Conservation (phyloP, 306 rosid species). For the Malus sylvestris region DNA sequence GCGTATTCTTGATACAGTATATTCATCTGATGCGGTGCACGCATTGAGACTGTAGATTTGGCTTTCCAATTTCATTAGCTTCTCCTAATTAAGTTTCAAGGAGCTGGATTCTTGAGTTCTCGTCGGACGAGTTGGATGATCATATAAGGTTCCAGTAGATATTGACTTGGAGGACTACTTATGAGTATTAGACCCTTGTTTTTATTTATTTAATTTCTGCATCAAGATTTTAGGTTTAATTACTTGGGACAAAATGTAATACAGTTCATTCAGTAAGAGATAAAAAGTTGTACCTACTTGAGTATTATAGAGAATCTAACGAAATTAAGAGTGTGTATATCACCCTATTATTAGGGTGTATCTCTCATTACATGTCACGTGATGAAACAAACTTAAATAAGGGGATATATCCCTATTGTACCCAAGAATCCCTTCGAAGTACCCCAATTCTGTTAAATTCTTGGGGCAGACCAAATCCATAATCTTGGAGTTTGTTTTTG, state of each 20-base stretch:
- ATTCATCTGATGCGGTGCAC: not conserved
- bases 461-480: not conserved
- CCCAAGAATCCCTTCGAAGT: not conserved
- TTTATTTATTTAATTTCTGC: not conserved
- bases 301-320: no score
- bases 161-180: slow-evolving; percentile 52
- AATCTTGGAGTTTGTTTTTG: no score
- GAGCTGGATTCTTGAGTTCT: slow-evolving; percentile 60
- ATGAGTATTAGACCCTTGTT: slow-evolving; percentile 11
- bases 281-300: not conserved
- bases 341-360: no score
- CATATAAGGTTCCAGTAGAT: slow-evolving; percentile 60
- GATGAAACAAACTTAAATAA: no score
- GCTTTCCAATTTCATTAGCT: slow-evolving; percentile 26
- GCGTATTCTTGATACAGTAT: not conserved
- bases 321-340: no score
- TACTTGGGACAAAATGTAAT: not conserved
- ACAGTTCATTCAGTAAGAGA: slow-evolving; percentile 1
- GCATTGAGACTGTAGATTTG: not conserved
- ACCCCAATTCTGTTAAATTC: not conserved
- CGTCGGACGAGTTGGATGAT: slow-evolving; percentile 73
- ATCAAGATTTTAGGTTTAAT: not conserved
- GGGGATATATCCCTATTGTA: no score
- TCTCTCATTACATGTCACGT: no score
- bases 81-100: slow-evolving; percentile 35